A percentile compares a stretch with the other conserved stretches of the same genome.
phyloP scores from a whole-genome alignment of 1,284 basidiomycete species.

The Tremellales sp. region DNA sequence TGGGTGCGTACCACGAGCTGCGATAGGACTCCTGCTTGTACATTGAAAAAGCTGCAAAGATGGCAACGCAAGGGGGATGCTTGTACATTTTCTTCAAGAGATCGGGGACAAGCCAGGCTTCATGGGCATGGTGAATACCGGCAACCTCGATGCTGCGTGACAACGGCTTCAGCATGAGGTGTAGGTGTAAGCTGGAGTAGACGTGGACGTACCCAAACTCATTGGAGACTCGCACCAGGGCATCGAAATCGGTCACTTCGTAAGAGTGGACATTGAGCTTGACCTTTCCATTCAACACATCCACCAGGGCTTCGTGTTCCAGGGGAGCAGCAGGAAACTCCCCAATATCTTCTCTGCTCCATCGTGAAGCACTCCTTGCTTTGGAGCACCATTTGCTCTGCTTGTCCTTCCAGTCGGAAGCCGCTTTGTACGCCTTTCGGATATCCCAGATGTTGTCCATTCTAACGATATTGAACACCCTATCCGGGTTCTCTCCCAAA shows the following conservation, averaged over 20 bases:
- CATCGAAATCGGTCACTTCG: slow-evolving; percentile 66
- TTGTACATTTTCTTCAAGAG: slow-evolving; percentile 67
- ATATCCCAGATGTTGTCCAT: slow-evolving; percentile 57
- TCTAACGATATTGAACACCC: slow-evolving; percentile 38
- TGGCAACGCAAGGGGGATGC: slow-evolving; percentile 60
- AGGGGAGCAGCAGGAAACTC: slow-evolving; percentile 59
- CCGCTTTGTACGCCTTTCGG: slow-evolving; percentile 60
- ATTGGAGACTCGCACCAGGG: slow-evolving; percentile 58
- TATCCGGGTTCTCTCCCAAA: slow-evolving; percentile 47
- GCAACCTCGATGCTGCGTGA: too few relatives aligned
- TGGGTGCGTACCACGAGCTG: slow-evolving; percentile 73
- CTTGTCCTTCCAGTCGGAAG: slow-evolving; percentile 60
- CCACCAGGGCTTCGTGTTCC: slow-evolving; percentile 75
- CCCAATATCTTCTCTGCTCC: slow-evolving; percentile 46
- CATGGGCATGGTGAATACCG: slow-evolving; percentile 55
- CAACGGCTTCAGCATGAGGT: too few relatives aligned
- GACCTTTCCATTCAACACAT: slow-evolving; percentile 60
- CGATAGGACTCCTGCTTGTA: slow-evolving; percentile 82
- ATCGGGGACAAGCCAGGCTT: slow-evolving; percentile 75
- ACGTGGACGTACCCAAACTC: slow-evolving; percentile 62
- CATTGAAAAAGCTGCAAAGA: slow-evolving; percentile 57
- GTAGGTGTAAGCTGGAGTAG: too few relatives aligned
- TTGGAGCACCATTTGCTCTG: slow-evolving; percentile 67
- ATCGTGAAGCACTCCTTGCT: slow-evolving; percentile 38
- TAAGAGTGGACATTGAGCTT: slow-evolving; percentile 71